A percentile compares a stretch with the other conserved stretches of the same genome.
phyloP scores from a whole-genome alignment of 202 grass and related monocot genomes.

The Carex arenaria region DNA sequence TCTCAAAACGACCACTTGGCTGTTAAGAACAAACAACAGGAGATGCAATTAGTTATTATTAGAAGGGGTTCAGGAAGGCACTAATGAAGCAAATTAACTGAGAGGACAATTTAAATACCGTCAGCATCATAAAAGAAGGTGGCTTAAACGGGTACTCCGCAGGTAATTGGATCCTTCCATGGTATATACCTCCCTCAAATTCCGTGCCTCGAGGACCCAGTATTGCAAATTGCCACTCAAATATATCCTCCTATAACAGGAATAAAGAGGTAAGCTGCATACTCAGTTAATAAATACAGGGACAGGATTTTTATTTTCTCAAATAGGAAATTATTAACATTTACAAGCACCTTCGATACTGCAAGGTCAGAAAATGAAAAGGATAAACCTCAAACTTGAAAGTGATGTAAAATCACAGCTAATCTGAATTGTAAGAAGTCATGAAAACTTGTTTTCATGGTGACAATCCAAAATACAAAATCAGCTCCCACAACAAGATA shows the following conservation, averaged over 20 bases:
- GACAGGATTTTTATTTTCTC: neutral
- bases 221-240: conserved; percentile 99
- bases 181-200: conserved; percentile 97
- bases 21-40: conserved; percentile 23
- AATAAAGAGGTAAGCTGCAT: neutral
- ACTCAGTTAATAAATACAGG: neutral
- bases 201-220: conserved; percentile 74
- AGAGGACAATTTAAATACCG: conserved; percentile 33
- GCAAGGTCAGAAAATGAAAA: neutral
- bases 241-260: conserved; percentile 79
- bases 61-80: neutral
- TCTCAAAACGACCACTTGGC: conserved; percentile 97
- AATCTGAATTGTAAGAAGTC: neutral
- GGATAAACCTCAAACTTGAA: neutral
- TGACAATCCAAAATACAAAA: neutral
- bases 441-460: neutral
- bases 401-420: neutral
- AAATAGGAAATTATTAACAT: neutral
- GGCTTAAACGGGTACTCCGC: conserved; percentile 98
- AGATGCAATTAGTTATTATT: neutral
- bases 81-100: neutral
- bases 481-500: neutral
- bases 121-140: conserved; percentile 89
- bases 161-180: conserved; percentile 90
- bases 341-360: neutral